Base-by-base conservation (phyloP, 1,139 yeast species). In the Chernovozyma aurita region DNA sequence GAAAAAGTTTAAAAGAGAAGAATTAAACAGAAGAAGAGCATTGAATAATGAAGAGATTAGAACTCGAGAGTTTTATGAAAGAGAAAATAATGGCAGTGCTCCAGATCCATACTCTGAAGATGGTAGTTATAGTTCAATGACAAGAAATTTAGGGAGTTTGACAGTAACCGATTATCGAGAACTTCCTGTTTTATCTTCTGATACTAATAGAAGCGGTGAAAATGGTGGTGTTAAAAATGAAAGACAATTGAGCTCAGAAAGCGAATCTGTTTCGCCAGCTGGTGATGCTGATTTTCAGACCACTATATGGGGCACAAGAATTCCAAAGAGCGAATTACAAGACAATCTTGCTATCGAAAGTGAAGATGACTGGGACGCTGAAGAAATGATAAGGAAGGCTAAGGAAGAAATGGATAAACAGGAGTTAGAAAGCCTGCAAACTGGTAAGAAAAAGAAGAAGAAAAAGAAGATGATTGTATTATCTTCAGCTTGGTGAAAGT, bases 231-330 rank as follows among this genome's bases (percentile, higher is more conserved):
- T n/a, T n/a, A 18, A 34, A 8, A 28, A 33, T 3, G 28, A 33
- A 2, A 18, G 43, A 22, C 28, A 27, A 22, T 41, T 42, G 26
- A 47, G 48, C 12, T 33, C 44, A n/a, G 43, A 40, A 3, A 40
- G 35, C 4, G 46, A 41, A n/a, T 12, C 32, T 4, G 28, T 26
- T 11, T 28, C 35, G 3, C 31, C 35, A n/a, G 30, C 8, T 13
- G n/a, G n/a, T 22, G 28, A 14, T 6, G 18, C 9, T 13, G 28
- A 34, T 11, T 34, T 14, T 15, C 37, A 34, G 22, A 71, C 76
- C 3, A 71, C 83, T 1, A 72, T 78, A 2, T 79, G 85, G 85
- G 85, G 85, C 0, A 77, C 83, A 0, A 62, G 58, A 39, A 73
- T 78, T 7, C 73, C 73, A 7, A 69, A 66, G 39, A 49, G 65